Evolutionary conservation across 2,329 filamentous ascomycete genomes (phyloP), one percentile per base, ranked within the genome.

Genomic region (Dactylellina leptospora): DNA sequence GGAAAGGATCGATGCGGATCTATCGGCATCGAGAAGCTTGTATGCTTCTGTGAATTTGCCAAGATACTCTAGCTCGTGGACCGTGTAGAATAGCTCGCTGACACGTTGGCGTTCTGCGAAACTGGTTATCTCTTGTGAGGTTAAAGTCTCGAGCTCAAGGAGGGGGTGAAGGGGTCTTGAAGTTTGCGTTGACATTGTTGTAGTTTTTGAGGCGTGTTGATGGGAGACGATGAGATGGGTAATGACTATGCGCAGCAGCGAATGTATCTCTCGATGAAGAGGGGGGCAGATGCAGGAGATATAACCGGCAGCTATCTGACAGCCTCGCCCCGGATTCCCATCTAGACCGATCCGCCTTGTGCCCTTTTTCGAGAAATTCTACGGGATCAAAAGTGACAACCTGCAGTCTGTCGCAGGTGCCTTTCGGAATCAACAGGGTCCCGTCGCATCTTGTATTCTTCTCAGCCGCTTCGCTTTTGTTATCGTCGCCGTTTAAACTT

Each of bases 141-240:
- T 72, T 10, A 64, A 22, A 22, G 68, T 40, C 44, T 72, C 68
- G 25, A 59, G 45, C 13, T 59, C 30, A 16, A 72, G 36, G 40
- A 72, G 68, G 1, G 68, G 68, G 33, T 72, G 68, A n/a, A 54
- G 30, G 48, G 27, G 18, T 16, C 4, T 6, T 3, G 42, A 18
- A 16, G 48, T 10, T 50, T 58, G 68, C 28, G 68, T 64, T 72
- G 59, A 55, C 51, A 63, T 64, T 60, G 59, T 72, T 64, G 59
- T 22, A 30, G 42, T 48, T 72, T 64, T 59, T 1, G 8, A 23
- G 20, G 33, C 40, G 50, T 13, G 50, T 53, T 53, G 48, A 33
- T 8, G 40, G 10, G 18, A 13, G 16, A 13, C 2, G 48, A 13
- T 13, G 3, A n/a, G 3, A 20, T 45, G 2, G 48, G 47, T 30